A percentile compares a stretch with the other conserved stretches of the same genome.
phyloP scores from a whole-genome alignment of 2,329 filamentous ascomycete species.

The Beauveria sp. region DNA sequence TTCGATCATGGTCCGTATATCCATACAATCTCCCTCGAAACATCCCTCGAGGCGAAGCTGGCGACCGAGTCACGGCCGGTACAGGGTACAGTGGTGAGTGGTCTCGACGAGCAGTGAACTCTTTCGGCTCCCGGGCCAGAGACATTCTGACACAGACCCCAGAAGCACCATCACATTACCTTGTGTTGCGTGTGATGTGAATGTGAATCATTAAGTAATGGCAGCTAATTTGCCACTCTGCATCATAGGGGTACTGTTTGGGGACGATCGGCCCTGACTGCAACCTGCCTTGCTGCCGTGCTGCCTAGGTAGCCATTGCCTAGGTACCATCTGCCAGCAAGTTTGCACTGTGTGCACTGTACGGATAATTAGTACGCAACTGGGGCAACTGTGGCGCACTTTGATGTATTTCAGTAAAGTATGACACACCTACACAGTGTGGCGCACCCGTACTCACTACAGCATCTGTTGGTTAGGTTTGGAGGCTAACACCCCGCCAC shows the following conservation, averaged over 20 bases:
- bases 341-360: background rate
- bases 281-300: too few species aligned
- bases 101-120: background rate
- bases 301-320: background rate
- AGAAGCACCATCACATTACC: too few species aligned
- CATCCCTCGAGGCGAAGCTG: too few species aligned
- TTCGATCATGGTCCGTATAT: too few species aligned
- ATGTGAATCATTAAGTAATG: too few species aligned
- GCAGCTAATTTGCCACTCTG: conserved; percentile 1
- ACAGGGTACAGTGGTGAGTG: background rate
- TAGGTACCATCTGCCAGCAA: background rate
- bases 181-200: too few species aligned
- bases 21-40: too few species aligned
- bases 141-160: too few species aligned
- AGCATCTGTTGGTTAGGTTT: too few species aligned
- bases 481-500: too few species aligned
- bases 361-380: background rate
- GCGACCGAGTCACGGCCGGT: background rate
- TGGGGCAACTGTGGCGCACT: background rate
- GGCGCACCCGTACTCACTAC: background rate
- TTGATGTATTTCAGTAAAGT: too few species aligned
- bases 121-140: background rate
- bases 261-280: background rate
- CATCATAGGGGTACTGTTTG: background rate
- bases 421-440: background rate